These are phyloP conservation scores for Epichloe coenophiala DNA, from an alignment of 2,329 filamentous ascomycete genomes.

Conservation along the genomic window DNA sequence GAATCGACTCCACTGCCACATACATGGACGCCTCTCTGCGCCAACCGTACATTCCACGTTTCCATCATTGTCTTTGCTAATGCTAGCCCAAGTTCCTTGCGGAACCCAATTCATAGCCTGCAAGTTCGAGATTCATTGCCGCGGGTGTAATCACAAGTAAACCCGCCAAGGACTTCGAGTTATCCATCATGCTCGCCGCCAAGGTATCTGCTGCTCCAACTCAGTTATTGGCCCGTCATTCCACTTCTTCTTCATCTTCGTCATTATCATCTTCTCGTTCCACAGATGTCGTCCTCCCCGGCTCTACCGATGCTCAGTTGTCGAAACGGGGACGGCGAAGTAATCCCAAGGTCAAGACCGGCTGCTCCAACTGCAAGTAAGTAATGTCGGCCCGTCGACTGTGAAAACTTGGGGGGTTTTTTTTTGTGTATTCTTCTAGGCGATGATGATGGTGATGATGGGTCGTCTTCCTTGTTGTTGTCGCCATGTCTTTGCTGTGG, in stretches of 20 bases:
- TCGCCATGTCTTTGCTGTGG: not conserved
- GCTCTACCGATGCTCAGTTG: not conserved
- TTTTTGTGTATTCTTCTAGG: not conserved
- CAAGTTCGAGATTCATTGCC: not conserved
- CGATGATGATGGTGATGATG: not conserved
- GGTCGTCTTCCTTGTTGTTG: not conserved
- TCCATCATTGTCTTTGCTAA: not conserved
- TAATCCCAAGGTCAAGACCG: conserved; percentile 51
- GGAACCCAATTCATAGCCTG: not conserved
- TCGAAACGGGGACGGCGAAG: conserved; percentile 36
- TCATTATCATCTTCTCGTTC: not conserved
- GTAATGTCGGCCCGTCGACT: conserved; percentile 14
- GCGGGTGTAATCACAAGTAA: not conserved
- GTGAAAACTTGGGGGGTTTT: not conserved
- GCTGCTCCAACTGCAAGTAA: conserved; percentile 56
- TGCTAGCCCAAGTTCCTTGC: not conserved
- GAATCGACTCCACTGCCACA: not conserved
- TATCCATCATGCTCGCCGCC: not conserved
- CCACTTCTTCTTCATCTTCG: not conserved
- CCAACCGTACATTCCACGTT: not conserved
- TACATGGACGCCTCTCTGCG: not conserved
- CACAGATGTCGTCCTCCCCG: not conserved
- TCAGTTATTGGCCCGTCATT: not conserved
- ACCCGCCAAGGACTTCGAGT: not conserved
- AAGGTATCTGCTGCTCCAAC: not conserved